Conservation (phyloP, 352 stramenopile species). For the Globisporangium heterothallicum region DNA sequence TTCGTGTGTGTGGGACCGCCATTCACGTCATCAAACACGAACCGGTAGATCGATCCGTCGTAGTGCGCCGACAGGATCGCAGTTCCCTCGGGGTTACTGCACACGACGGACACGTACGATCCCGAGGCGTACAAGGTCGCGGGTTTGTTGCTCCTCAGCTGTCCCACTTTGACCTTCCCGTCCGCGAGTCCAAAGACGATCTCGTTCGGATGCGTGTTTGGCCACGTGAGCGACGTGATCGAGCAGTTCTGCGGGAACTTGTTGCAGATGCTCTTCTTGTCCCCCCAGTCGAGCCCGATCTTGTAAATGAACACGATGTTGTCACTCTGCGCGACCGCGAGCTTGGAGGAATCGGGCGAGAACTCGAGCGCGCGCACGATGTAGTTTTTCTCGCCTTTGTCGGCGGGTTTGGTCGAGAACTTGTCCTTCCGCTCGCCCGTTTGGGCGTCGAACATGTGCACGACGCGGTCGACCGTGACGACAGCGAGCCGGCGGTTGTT, state of each 20-base stretch:
- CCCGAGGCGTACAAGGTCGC: conserved; percentile 86
- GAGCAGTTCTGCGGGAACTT: conserved; percentile 87
- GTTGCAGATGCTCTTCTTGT: conserved; percentile 97
- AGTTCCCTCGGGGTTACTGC: conserved; percentile 81
- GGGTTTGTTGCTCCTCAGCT: conserved; percentile 91
- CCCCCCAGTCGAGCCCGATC: conserved; percentile 89
- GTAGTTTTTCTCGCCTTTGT: conserved; percentile 95
- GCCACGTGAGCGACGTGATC: conserved; percentile 89
- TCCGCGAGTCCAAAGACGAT: conserved; percentile 93
- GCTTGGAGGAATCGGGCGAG: conserved; percentile 90
- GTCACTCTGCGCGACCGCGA: conserved; percentile 94
- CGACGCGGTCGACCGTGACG: conserved; percentile 91
- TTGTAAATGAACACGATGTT: conserved; percentile 98
- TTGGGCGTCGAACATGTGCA: conserved; percentile 90
- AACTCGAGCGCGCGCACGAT: conserved; percentile 89
- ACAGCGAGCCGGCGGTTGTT: conserved; percentile 92
- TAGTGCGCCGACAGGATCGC: conserved; percentile 89
- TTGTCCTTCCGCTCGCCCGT: conserved; percentile 92
- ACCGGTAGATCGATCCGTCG: conserved; percentile 91
- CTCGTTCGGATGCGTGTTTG: conserved; percentile 87
- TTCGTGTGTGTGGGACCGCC: conserved; percentile 79
- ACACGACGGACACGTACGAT: conserved; percentile 82
- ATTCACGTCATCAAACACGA: conserved; percentile 87
- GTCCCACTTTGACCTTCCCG: conserved; percentile 91
- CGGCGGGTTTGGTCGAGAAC: conserved; percentile 93